A percentile compares a stretch with the other conserved stretches of the same genome.
Conservation (phyloP, 306 rosid species). For the Crotalaria pallida region DNA sequence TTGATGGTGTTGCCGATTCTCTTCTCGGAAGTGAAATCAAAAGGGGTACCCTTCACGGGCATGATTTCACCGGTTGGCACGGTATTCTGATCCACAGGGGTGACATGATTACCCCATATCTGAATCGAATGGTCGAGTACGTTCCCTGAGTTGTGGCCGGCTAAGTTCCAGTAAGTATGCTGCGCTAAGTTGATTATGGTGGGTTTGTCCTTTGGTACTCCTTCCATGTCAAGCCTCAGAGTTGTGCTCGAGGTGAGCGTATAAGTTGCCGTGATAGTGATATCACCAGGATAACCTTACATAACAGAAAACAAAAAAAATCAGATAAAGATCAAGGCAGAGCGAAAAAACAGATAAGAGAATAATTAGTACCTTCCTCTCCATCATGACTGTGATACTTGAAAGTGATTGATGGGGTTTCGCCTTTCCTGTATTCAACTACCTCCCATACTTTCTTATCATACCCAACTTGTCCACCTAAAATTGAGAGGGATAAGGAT, state of each 20-base stretch:
- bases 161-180: constrained; percentile 91
- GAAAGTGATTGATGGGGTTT: constrained; percentile 65
- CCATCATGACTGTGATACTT: constrained; percentile 75
- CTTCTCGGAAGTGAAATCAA: constrained; percentile 71
- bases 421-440: constrained; percentile 51
- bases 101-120: constrained; percentile 61
- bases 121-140: constrained; percentile 70
- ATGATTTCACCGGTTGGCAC: constrained; percentile 79
- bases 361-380: constrained; percentile 66
- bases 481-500: background rate
- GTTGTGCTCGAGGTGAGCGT: constrained; percentile 69
- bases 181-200: constrained; percentile 83
- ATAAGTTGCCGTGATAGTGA: constrained; percentile 72
- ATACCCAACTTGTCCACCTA: constrained; percentile 86
- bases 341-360: background rate
- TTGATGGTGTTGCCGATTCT: constrained; percentile 61
- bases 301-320: constrained; percentile 13
- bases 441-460: constrained; percentile 90
- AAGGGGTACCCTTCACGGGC: constrained; percentile 72
- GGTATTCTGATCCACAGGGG: constrained; percentile 62
- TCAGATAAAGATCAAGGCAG: background rate
- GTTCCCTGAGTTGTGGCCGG: constrained; percentile 74
- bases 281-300: constrained; percentile 78
- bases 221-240: constrained; percentile 93
- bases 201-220: constrained; percentile 71